Base-by-base conservation (phyloP, 202 grass and related monocot species). In the Musa balbisiana region DNA sequence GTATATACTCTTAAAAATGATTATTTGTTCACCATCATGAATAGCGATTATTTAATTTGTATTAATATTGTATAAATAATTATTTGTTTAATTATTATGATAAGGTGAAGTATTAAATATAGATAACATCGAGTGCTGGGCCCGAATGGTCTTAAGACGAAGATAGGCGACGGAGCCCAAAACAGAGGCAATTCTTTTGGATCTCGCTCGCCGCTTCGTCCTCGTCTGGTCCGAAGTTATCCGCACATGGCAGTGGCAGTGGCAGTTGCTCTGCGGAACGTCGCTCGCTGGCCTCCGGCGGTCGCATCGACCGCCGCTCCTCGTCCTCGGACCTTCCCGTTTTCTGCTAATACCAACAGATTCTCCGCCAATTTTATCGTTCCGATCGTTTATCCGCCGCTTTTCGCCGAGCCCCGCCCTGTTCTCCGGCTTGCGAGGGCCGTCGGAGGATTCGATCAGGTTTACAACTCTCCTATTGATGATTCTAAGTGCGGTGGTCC, bases 391-490 rank as follows among this genome's bases (percentile, higher is more conserved):
- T 51, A 64, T 77, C 52, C 73, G 9, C 49, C 54, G 17, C 75
- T 73, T 8, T 73, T 19, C 78, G 29, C 21, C 52, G 25, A 76
- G 71, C 51, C 62, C 71, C 64, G 78, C 9, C 83, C 49, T 19
- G 27, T 67, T 51, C 23, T 67, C 43, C 55, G 56, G 23, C 55
- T 9, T 73, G 14, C 64, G 26, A 43, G 52, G 69, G 77, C 77
- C 24, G 62, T 63, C 13, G 82, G 69, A 60, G 71, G 56, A 52
- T 75, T 63, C 12, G 77, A 59, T 55, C 33, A 80, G 83, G 83
- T 84, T 29, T 24, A 2, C 62, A n/a, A 21, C 15, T 79, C 69
- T 78, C 55, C 52, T 63, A 79, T 73, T 9, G 17, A 72, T 25
- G 27, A 13, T 73, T 55, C 9, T 0, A 53, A 9, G 51, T 43